These are phyloP conservation scores for Cardamine resedifolia DNA, from an alignment of 345 rosid species.

Conservation along the genomic window DNA sequence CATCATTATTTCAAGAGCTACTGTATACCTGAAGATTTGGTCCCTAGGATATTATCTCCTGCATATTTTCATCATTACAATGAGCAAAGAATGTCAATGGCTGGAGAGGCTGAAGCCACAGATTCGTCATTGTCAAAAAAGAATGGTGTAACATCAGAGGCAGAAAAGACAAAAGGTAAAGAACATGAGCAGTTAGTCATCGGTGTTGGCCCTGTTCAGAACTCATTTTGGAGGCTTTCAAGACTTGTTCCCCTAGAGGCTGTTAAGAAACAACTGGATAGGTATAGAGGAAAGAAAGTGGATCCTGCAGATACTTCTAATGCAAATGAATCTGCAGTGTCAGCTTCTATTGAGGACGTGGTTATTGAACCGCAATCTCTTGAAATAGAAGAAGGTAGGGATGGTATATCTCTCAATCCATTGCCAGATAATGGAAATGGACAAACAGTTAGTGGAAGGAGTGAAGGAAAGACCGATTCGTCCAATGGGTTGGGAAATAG, in stretches of 20 bases:
- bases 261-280: slow-evolving; percentile 59
- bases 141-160: slow-evolving; percentile 48
- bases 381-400: slow-evolving; percentile 93
- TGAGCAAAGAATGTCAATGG: slow-evolving; percentile 53
- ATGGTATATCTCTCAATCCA: slow-evolving; percentile 91
- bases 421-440: slow-evolving; percentile 46
- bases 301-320: slow-evolving; percentile 47
- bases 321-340: slow-evolving; percentile 42
- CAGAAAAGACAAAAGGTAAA: slow-evolving; percentile 48
- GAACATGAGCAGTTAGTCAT: slow-evolving; percentile 75
- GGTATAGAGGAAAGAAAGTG: slow-evolving; percentile 55
- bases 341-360: slow-evolving; percentile 58
- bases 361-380: slow-evolving; percentile 75
- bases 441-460: slow-evolving; percentile 42
- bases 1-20: slow-evolving; percentile 90
- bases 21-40: slow-evolving; percentile 96
- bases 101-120: slow-evolving; percentile 47
- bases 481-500: slow-evolving; percentile 35
- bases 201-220: slow-evolving; percentile 94
- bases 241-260: slow-evolving; percentile 85
- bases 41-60: slow-evolving; percentile 91
- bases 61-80: slow-evolving; percentile 96
- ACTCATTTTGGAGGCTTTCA: slow-evolving; percentile 92
- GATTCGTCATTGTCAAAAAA: slow-evolving; percentile 38
- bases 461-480: slow-evolving; percentile 41